Conservation (phyloP, 805 yeast genomes). For the Osmozyma mogii region DNA sequence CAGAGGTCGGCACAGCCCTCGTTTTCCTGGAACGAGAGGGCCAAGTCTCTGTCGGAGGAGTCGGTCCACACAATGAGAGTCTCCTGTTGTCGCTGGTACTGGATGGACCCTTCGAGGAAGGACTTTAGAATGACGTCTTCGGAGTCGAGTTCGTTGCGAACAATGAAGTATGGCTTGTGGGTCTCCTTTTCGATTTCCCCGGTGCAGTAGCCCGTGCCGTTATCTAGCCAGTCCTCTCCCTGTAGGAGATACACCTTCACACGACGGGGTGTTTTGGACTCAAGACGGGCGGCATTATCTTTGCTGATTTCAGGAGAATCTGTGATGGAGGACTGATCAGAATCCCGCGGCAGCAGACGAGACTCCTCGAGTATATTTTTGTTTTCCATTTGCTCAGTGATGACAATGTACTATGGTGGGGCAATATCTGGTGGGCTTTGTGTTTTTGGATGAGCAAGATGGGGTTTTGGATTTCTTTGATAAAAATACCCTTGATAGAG, state of each 20-base stretch:
- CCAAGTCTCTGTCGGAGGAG: conserved; percentile 63
- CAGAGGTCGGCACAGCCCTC: conserved; percentile 82
- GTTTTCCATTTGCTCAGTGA: too few relatives aligned
- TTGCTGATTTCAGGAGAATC: too few relatives aligned
- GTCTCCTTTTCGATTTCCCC: conserved; percentile 45
- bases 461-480: too few relatives aligned
- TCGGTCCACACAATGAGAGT: conserved; percentile 94
- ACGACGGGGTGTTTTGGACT: conserved; percentile 46
- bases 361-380: too few relatives aligned
- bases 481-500: too few relatives aligned
- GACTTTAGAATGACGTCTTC: conserved; percentile 55
- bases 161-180: conserved; percentile 53
- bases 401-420: too few relatives aligned
- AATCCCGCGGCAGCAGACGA: too few relatives aligned
- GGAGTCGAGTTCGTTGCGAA: conserved; percentile 60
- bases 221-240: conserved; percentile 82
- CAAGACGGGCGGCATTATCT: too few relatives aligned
- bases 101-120: conserved; percentile 63
- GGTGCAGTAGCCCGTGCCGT: conserved; percentile 85
- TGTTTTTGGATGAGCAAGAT: too few relatives aligned
- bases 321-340: too few relatives aligned
- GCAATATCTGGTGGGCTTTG: too few relatives aligned
- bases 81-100: conserved; percentile 90
- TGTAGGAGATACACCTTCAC: conserved; percentile 86
- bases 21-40: conserved; percentile 85